A percentile compares a stretch with the other conserved stretches of the same genome.
phyloP scores from a whole-genome alignment of 1,284 basidiomycete species.

The Ustilago bromivora region DNA sequence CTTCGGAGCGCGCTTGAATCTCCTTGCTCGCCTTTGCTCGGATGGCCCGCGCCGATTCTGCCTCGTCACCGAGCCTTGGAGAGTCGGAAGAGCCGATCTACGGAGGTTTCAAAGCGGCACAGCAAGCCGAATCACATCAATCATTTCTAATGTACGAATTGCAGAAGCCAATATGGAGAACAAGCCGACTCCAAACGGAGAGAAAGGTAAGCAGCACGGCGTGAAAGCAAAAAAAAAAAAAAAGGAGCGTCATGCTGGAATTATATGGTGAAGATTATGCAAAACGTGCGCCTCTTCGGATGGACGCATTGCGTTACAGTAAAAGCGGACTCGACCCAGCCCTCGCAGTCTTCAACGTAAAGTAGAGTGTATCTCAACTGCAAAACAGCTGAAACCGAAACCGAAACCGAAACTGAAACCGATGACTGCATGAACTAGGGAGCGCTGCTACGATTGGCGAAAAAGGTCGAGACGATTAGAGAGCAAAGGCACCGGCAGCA shows the following conservation, averaged over 20 bases:
- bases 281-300: neutral
- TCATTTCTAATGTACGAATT: constrained; percentile 19
- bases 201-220: neutral
- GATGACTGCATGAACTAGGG: constrained; percentile 2
- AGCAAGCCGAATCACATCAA: neutral
- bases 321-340: constrained; percentile 16
- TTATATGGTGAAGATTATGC: constrained; percentile 1
- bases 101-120: neutral
- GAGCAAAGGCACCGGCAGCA: constrained; percentile 62
- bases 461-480: constrained; percentile 41
- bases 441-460: constrained; percentile 16
- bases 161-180: constrained; percentile 11
- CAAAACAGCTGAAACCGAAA: neutral
- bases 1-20: neutral
- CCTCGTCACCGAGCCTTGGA: neutral
- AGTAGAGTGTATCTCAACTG: neutral
- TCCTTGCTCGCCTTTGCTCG: neutral
- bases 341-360: neutral
- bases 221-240: neutral
- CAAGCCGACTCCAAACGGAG: constrained; percentile 2
- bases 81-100: neutral
- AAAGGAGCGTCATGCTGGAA: constrained; percentile 18
- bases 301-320: neutral
- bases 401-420: neutral
- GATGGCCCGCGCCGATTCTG: neutral